Conservation (phyloP, 257 asterid species). For the Jaltomata sinuosa region DNA sequence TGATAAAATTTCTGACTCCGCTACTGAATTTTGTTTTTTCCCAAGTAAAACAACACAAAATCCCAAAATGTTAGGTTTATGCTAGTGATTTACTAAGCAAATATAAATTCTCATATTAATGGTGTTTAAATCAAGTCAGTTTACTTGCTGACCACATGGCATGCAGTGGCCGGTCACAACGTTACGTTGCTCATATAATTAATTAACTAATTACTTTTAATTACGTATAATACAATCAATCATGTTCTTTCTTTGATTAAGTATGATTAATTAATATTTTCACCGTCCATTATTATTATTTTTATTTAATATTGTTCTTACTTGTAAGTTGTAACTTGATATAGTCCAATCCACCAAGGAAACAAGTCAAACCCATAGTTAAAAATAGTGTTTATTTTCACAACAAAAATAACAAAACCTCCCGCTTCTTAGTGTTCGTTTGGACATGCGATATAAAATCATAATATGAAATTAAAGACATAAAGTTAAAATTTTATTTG, state of each 20-base stretch:
- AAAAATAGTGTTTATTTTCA: background rate
- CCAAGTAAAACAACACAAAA: background rate
- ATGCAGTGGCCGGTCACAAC: background rate
- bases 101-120: background rate
- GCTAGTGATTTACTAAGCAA: slow-evolving; percentile 2
- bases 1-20: too few species aligned
- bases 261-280: slow-evolving; percentile 5
- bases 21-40: too few species aligned
- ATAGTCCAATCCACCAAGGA: background rate
- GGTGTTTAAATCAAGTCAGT: background rate
- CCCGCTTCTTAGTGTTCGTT: too few species aligned
- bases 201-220: background rate
- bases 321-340: background rate
- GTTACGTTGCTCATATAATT: background rate
- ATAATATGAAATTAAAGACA: too few species aligned
- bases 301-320: background rate
- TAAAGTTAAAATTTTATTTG: too few species aligned
- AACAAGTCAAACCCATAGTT: background rate
- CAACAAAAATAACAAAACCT: too few species aligned
- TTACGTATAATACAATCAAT: background rate
- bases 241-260: slow-evolving; percentile 15
- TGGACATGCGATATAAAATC: too few species aligned
- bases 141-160: slow-evolving; percentile 10
- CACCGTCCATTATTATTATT: slow-evolving; percentile 11
- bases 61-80: background rate